These are phyloP conservation scores for Hypseocharis bilobata DNA, from an alignment of 441 rosid species.

Conservation along the genomic window DNA sequence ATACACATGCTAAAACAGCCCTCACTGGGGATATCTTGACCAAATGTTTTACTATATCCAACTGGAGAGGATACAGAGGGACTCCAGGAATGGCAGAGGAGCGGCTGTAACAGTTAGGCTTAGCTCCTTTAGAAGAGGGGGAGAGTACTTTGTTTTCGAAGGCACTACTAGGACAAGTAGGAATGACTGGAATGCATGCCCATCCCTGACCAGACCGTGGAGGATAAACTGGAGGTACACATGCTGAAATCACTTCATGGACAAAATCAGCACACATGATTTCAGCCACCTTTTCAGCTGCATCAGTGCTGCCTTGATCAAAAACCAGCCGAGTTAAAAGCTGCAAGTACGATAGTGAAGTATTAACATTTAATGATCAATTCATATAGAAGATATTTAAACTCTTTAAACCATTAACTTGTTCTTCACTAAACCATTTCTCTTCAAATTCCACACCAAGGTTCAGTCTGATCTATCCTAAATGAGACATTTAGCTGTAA, in stretches of 20 bases:
- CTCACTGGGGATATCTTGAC: slow-evolving; percentile 92
- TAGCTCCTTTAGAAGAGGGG: slow-evolving; percentile 64
- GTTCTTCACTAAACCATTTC: neutral
- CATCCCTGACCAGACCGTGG: slow-evolving; percentile 94
- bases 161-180: slow-evolving; percentile 40
- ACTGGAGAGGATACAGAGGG: slow-evolving; percentile 88
- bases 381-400: neutral
- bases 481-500: neutral
- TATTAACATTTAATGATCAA: slow-evolving; percentile 14
- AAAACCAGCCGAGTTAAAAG: slow-evolving; percentile 91
- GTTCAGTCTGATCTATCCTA: neutral
- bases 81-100: slow-evolving; percentile 63
- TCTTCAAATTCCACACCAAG: neutral
- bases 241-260: slow-evolving; percentile 93
- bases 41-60: slow-evolving; percentile 82
- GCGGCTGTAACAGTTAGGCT: slow-evolving; percentile 59
- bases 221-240: slow-evolving; percentile 96
- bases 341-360: slow-evolving; percentile 39
- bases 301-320: slow-evolving; percentile 91
- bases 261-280: slow-evolving; percentile 97
- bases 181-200: slow-evolving; percentile 88
- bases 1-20: slow-evolving; percentile 90
- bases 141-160: slow-evolving; percentile 60
- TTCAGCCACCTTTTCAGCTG: slow-evolving; percentile 93
- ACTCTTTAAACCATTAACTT: slow-evolving; percentile 1